Percentiles rank a stretch among this genome's conserved stretches.
These are phyloP conservation scores for Rosa persica DNA, from an alignment of 306 rosid species.

Conservation along the genomic window DNA sequence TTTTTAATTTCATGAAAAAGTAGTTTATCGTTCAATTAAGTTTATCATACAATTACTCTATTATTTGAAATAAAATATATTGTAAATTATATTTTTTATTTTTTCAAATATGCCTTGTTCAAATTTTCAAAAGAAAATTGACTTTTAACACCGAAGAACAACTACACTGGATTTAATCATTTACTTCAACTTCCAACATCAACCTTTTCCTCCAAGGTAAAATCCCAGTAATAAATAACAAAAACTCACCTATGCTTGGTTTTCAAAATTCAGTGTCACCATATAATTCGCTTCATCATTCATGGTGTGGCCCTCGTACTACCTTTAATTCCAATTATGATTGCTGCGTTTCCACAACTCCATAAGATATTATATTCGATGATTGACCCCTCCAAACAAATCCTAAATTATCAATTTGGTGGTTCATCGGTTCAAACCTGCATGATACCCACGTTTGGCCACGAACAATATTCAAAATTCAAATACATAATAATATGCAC, in stretches of 20 bases:
- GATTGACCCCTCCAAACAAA: constrained; percentile 13
- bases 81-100: too few relatives aligned
- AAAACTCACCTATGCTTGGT: not conserved
- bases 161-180: too few relatives aligned
- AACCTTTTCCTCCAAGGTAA: too few relatives aligned
- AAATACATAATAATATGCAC: too few relatives aligned
- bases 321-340: not conserved
- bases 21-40: too few relatives aligned
- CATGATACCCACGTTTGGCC: not conserved
- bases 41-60: too few relatives aligned
- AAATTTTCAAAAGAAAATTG: too few relatives aligned
- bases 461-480: not conserved
- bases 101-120: too few relatives aligned
- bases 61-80: too few relatives aligned
- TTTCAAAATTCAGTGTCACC: not conserved
- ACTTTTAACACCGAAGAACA: too few relatives aligned
- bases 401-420: not conserved
- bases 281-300: not conserved
- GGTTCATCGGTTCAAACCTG: not conserved
- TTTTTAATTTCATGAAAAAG: too few relatives aligned
- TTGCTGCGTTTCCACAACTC: constrained; percentile 11
- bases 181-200: too few relatives aligned
- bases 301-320: not conserved
- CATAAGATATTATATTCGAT: not conserved
- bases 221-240: not conserved